Evolutionary conservation across 1,139 yeast genomes (phyloP).

Genomic region (Saccharomycopsis phalli): DNA sequence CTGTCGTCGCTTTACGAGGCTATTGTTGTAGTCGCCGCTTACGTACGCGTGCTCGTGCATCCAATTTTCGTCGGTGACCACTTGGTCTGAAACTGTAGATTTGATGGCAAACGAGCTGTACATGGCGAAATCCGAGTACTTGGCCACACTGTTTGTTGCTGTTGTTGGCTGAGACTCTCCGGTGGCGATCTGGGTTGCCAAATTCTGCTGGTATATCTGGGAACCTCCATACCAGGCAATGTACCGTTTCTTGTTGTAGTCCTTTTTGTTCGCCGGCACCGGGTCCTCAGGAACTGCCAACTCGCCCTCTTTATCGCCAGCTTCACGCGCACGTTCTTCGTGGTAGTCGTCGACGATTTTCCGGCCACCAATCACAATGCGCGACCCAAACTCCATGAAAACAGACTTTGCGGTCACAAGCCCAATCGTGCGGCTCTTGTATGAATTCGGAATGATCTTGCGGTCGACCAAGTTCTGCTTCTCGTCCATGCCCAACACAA

Average conservation of each 20-base stretch:
- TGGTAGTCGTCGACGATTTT: constrained; percentile 84
- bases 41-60: constrained; percentile 12
- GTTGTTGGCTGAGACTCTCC: constrained; percentile 2
- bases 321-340: constrained; percentile 59
- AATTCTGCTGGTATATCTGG: constrained; percentile 29
- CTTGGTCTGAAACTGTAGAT: constrained; percentile 9
- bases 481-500: constrained; percentile 67
- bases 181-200: constrained; percentile 1
- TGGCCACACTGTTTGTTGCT: constrained; percentile 11
- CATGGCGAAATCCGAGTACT: constrained; percentile 52
- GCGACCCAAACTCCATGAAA: constrained; percentile 88
- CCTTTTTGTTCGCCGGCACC: constrained; percentile 25
- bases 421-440: constrained; percentile 85
- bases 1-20: constrained; percentile 25
- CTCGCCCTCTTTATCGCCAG: constrained; percentile 65
- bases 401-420: constrained; percentile 87
- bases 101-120: constrained; percentile 46
- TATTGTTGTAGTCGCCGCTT: constrained; percentile 9
- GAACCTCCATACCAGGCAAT: constrained; percentile 24
- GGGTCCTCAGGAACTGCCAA: constrained; percentile 66
- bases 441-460: constrained; percentile 79
- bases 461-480: constrained; percentile 77
- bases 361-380: constrained; percentile 70
- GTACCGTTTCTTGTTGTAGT: constrained; percentile 32
- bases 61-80: constrained; percentile 17